Percentiles rank a stretch among this genome's conserved stretches.
Conservation (phyloP, 2,329 filamentous ascomycete species). For the Epichloe sp. region DNA sequence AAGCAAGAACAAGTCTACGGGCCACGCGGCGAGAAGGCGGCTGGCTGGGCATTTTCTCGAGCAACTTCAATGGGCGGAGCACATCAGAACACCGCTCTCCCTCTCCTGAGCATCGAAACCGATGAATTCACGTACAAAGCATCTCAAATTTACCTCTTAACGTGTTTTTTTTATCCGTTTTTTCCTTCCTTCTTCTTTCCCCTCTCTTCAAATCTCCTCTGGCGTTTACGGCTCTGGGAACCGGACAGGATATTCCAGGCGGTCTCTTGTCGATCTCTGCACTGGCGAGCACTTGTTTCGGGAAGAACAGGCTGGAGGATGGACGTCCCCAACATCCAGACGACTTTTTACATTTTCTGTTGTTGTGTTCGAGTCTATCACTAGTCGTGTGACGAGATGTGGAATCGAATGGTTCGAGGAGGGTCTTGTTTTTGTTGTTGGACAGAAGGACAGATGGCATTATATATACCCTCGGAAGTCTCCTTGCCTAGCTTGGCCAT, state of each 20-base stretch:
- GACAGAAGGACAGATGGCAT: not conserved
- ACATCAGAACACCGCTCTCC: slow-evolving; percentile 13
- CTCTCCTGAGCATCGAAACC: slow-evolving; percentile 11
- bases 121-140: not conserved
- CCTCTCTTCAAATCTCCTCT: not conserved
- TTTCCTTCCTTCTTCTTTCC: not conserved
- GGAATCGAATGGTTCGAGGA: too few species aligned
- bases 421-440: too few species aligned
- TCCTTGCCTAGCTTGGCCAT: not conserved
- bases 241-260: not conserved
- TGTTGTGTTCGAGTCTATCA: not conserved
- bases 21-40: slow-evolving; percentile 16
- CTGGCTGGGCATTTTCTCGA: slow-evolving; percentile 27
- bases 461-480: not conserved
- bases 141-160: not conserved
- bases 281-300: not conserved
- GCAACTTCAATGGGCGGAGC: slow-evolving; percentile 11
- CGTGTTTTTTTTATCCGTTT: not conserved
- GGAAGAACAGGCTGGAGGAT: not conserved
- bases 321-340: not conserved
- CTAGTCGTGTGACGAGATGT: not conserved
- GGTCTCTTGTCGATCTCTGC: not conserved
- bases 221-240: not conserved
- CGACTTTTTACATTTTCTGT: not conserved
- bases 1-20: slow-evolving; percentile 9